Conservation (phyloP, 140 eudicot genomes). For the Flaveria floridana region DNA sequence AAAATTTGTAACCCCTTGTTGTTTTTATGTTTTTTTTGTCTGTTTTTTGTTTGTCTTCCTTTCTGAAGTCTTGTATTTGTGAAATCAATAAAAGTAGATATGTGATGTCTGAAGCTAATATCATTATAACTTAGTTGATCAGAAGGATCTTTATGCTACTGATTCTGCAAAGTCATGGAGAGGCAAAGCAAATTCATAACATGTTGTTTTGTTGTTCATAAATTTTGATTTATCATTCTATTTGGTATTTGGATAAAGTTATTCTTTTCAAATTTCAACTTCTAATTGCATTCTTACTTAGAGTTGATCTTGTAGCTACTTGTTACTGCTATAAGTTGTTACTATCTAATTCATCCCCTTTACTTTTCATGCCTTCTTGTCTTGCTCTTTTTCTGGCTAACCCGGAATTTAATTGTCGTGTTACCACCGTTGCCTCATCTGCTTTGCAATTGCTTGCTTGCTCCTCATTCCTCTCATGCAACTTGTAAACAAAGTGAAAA, state of each 20-base stretch:
- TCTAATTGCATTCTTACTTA: not conserved
- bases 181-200: conserved; percentile 4
- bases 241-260: not conserved
- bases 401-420: too few relatives aligned
- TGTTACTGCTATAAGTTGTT: not conserved
- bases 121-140: not conserved
- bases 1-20: not conserved
- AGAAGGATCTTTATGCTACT: not conserved
- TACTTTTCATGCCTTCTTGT: too few relatives aligned
- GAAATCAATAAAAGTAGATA: conserved; percentile 11
- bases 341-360: conserved; percentile 1
- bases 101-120: conserved; percentile 14
- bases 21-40: not conserved
- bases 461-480: too few relatives aligned
- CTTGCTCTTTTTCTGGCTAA: too few relatives aligned
- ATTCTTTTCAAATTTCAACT: not conserved
- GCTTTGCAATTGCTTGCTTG: too few relatives aligned
- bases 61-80: not conserved
- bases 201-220: conserved; percentile 10
- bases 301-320: conserved; percentile 11
- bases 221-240: not conserved
- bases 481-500: too few relatives aligned
- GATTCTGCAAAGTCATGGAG: not conserved
- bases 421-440: too few relatives aligned
- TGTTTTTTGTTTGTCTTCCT: not conserved